Conservation (phyloP, 208 protist genomes). For the Trypanosoma lewisi region DNA sequence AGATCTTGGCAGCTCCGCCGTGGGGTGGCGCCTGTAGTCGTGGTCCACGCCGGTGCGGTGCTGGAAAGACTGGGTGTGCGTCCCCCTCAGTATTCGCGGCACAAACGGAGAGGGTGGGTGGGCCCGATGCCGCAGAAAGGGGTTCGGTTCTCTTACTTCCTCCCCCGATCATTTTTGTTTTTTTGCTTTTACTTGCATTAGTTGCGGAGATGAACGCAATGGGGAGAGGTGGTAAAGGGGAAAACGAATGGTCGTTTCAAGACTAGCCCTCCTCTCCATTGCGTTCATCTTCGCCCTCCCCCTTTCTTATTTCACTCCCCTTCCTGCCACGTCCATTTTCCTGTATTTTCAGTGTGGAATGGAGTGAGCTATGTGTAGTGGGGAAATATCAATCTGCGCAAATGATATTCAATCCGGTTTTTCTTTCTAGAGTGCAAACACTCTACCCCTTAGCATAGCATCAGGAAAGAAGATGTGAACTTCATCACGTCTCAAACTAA, state of each 20-base stretch:
- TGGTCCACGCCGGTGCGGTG: constrained; percentile 27
- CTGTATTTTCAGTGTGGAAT: no score
- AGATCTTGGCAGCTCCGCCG: constrained; percentile 25
- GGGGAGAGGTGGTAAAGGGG: neutral
- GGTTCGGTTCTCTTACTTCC: no score
- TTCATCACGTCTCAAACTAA: neutral
- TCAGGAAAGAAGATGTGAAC: neutral
- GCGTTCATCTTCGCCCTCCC: no score
- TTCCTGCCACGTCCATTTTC: neutral
- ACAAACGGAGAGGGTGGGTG: no score
- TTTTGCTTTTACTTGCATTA: no score
- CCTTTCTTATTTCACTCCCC: neutral
- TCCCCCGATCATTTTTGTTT: no score
- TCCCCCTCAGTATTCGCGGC: no score
- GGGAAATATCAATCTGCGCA: neutral
- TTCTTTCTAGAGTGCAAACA: neutral
- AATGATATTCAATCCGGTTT: constrained; percentile 4
- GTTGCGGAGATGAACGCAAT: no score
- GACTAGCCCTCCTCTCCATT: neutral
- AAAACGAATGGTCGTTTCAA: neutral
- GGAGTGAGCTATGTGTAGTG: neutral
- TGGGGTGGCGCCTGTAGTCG: constrained; percentile 12
- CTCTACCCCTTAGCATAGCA: neutral
- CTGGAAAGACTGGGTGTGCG: neutral
- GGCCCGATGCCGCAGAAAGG: no score